Evolutionary conservation across 345 rosid species (phyloP), one percentile per base, ranked within the genome.

Genomic region (Melastoma malabathricum): DNA sequence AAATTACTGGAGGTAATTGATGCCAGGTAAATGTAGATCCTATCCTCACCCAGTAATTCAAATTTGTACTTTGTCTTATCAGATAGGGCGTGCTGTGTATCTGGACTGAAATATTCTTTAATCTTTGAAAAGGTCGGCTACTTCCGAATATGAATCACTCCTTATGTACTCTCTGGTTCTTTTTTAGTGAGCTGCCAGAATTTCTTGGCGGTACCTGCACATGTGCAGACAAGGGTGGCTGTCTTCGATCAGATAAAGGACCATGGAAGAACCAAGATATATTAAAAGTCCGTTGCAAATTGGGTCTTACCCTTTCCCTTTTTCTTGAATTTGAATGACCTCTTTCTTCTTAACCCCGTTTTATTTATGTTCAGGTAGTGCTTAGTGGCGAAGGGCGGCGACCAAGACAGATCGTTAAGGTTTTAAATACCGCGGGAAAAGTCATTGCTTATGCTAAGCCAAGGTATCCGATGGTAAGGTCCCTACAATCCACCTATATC

Each of bases 161-260:
- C 9, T 5, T 56, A 47, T 4, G 29, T 64, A 10, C 43, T 23
- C 47, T 10, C 43, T 70, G n/a, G 13, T 53, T 51, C 25, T 22
- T 34, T 44, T 18, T 57, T 81, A 93, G 99, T 52, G 99, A 93
- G 69, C 75, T 93, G 78, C 99, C 99, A 18, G 78, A 81, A 39
- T 85, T 81, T 71, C 66, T 93, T 61, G 99, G 99, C 13, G 99
- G 99, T 52, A 68, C 54, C 59, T 93, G 99, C 65, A 81, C 74
- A 18, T 93, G 97, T 65, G 75, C 85, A 52, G 84, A 75, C 51
- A 72, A 75, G 68, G 99, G 99, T 27, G 99, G 99, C 54, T 93
- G 99, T 63, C 86, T 93, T 69, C 67, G 74, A 22, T 93, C 99
- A 55, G 97, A 93, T 59, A 88, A 93, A 74, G 99, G 99, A 39